These are phyloP conservation scores for Citrullus colocynthis DNA, from an alignment of 306 rosid species.

Conservation along the genomic window DNA sequence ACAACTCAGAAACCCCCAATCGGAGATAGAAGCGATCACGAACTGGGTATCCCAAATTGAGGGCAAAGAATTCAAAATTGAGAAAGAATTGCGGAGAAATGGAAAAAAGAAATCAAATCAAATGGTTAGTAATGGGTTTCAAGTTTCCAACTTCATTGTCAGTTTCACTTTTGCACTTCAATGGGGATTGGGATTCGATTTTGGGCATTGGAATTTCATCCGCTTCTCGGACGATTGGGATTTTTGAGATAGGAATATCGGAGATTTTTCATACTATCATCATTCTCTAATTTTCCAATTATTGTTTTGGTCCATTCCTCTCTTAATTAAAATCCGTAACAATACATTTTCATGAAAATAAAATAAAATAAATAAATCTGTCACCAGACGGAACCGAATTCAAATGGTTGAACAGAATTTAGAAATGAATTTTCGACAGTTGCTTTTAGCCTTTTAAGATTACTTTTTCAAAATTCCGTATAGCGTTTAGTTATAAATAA, in stretches of 20 bases:
- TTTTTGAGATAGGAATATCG: neutral
- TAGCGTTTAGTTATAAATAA: no score
- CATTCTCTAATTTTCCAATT: neutral
- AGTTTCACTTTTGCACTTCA: neutral
- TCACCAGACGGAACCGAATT: neutral
- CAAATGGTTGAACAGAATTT: neutral
- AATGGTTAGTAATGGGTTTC: slow-evolving; percentile 1
- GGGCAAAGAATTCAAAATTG: neutral
- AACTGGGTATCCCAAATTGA: neutral
- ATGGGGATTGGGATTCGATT: neutral
- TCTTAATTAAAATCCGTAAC: neutral
- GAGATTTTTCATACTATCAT: neutral
- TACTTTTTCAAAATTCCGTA: no score
- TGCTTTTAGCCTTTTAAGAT: neutral
- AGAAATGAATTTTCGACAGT: neutral
- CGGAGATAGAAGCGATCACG: neutral
- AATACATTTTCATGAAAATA: neutral
- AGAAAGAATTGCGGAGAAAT: neutral
- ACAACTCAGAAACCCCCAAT: slow-evolving; percentile 3
- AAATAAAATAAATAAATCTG: no score
- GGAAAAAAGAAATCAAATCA: neutral
- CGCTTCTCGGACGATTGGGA: neutral
- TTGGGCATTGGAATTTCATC: neutral
- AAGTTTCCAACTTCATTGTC: neutral
- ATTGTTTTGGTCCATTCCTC: neutral